Conservation (phyloP, 148 eudicot species). For the Heliosperma pusillum region DNA sequence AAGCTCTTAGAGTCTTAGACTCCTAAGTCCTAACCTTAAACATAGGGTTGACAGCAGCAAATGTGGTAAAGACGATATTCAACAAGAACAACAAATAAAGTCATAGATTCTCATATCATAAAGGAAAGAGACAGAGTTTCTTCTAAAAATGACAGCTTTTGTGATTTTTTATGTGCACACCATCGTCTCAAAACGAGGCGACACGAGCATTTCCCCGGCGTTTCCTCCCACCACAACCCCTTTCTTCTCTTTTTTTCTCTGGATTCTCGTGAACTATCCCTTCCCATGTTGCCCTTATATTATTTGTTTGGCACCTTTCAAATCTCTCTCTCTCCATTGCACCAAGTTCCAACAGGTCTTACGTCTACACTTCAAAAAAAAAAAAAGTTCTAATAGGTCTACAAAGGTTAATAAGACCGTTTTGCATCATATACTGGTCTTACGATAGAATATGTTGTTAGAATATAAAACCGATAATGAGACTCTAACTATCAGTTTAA, state of each 20-base stretch:
- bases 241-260: slow-evolving; percentile 13
- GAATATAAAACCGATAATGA: too few relatives aligned
- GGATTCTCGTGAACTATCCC: background rate
- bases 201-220: slow-evolving; percentile 36
- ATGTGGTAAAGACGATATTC: background rate
- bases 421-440: too few relatives aligned
- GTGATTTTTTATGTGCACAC: background rate
- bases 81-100: background rate
- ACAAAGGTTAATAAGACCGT: too few relatives aligned
- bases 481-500: too few relatives aligned
- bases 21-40: slow-evolving; percentile 25
- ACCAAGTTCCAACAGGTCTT: slow-evolving; percentile 28
- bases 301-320: slow-evolving; percentile 1
- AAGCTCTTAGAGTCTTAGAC: too few relatives aligned
- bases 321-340: slow-evolving; percentile 16
- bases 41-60: slow-evolving; percentile 1
- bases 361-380: too few relatives aligned
- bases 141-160: slow-evolving; percentile 16
- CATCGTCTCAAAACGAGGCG: slow-evolving; percentile 18
- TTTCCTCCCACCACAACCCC: slow-evolving; percentile 30
- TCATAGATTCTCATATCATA: background rate
- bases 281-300: too few relatives aligned
- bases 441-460: too few relatives aligned
- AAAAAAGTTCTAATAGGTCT: slow-evolving; percentile 25
- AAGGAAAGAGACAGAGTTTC: slow-evolving; percentile 18